phyloP scores from a whole-genome alignment of 1,284 basidiomycete genomes.

The Anthracocystis walkeri region DNA sequence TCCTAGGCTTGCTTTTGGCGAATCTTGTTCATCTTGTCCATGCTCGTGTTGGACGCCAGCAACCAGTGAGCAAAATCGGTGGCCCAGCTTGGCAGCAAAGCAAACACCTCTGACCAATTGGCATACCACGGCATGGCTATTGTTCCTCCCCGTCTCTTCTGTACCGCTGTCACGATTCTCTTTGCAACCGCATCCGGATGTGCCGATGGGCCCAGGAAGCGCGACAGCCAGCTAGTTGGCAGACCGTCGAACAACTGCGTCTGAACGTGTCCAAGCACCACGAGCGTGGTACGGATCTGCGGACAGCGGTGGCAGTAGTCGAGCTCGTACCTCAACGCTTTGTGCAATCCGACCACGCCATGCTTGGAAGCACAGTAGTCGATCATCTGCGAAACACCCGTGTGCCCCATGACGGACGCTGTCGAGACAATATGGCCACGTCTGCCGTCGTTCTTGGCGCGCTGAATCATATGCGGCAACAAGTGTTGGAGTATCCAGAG shows the following conservation, averaged over 20 bases:
- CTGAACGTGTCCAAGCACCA: slow-evolving; percentile 59
- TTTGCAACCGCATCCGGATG: slow-evolving; percentile 47
- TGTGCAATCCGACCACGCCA: slow-evolving; percentile 66
- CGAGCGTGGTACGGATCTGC: slow-evolving; percentile 59
- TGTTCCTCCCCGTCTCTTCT: slow-evolving; percentile 45
- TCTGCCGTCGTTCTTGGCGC: slow-evolving; percentile 72
- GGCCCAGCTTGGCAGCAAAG: slow-evolving; percentile 52
- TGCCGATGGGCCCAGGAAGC: slow-evolving; percentile 57
- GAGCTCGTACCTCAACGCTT: slow-evolving; percentile 65
- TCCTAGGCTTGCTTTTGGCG: slow-evolving; percentile 19
- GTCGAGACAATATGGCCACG: slow-evolving; percentile 81
- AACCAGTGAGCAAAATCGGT: slow-evolving; percentile 42
- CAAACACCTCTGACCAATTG: slow-evolving; percentile 50
- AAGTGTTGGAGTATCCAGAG: slow-evolving; percentile 93
- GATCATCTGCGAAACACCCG: slow-evolving; percentile 80
- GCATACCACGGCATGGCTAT: slow-evolving; percentile 61
- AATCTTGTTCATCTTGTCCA: slow-evolving; percentile 33
- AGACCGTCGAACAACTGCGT: slow-evolving; percentile 60
- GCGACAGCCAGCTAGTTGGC: slow-evolving; percentile 32
- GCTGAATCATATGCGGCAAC: slow-evolving; percentile 83
- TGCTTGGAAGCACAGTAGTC: slow-evolving; percentile 69
- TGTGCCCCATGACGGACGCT: slow-evolving; percentile 80
- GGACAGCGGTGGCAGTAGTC: slow-evolving; percentile 51
- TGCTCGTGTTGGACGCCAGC: slow-evolving; percentile 38
- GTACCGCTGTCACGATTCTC: slow-evolving; percentile 45